Percentiles rank a stretch among this genome's conserved stretches.
Evolutionary conservation across 2,329 filamentous ascomycete species (phyloP).

Genomic region (Penicillium sp.): DNA sequence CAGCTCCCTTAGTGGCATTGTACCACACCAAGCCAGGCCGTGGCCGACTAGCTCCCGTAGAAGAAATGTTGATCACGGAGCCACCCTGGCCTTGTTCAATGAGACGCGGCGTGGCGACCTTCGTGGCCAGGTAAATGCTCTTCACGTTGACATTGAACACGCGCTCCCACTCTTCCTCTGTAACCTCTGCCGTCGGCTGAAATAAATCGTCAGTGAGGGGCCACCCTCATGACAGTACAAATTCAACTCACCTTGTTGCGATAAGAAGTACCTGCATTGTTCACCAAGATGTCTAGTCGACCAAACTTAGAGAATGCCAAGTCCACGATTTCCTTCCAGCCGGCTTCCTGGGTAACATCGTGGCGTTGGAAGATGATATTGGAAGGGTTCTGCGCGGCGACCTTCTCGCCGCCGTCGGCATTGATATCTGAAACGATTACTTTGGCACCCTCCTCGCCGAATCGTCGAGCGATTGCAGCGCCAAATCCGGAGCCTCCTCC

Average conservation of each 20-base stretch:
- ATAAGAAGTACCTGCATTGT: constrained; percentile 49
- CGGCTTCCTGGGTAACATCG: constrained; percentile 36
- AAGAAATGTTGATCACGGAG: constrained; percentile 47
- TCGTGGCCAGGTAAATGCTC: constrained; percentile 40
- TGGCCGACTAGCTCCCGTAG: constrained; percentile 44
- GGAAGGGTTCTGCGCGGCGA: constrained; percentile 31
- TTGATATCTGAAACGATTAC: constrained; percentile 47
- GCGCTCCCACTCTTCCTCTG: constrained; percentile 45
- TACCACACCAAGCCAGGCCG: constrained; percentile 48
- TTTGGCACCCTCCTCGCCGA: constrained; percentile 43
- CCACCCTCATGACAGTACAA: neutral
- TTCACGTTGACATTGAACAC: constrained; percentile 49
- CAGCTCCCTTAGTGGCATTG: constrained; percentile 47
- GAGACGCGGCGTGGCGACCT: constrained; percentile 36
- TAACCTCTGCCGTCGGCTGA: constrained; percentile 43
- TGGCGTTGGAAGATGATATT: constrained; percentile 35
- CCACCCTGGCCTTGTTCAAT: constrained; percentile 43
- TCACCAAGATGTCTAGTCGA: constrained; percentile 46
- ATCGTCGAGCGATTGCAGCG: constrained; percentile 42
- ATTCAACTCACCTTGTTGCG: constrained; percentile 37
- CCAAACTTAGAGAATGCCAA: constrained; percentile 33
- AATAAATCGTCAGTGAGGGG: neutral
- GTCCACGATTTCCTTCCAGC: constrained; percentile 37
- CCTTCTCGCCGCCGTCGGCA: constrained; percentile 32
- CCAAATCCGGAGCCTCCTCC: constrained; percentile 47